These are phyloP conservation scores for Tritrichomonas foetus DNA, from an alignment of 208 protist species.

Conservation along the genomic window DNA sequence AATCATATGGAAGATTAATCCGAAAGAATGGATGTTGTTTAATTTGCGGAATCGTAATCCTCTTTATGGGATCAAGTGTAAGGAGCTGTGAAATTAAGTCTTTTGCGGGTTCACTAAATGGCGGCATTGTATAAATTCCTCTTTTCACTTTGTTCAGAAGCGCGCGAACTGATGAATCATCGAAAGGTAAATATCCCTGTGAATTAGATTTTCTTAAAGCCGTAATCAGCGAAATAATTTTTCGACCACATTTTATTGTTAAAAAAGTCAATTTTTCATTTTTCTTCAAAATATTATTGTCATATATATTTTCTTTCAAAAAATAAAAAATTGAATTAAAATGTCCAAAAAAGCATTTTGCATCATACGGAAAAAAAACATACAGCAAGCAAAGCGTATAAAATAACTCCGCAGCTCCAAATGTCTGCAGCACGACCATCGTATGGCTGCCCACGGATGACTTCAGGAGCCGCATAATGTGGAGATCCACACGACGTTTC, in stretches of 20 bases:
- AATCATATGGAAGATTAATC: constrained; percentile 47
- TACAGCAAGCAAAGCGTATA: constrained; percentile 74
- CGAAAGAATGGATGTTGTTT: constrained; percentile 59
- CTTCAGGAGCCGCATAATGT: constrained; percentile 77
- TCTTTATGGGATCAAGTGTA: constrained; percentile 68
- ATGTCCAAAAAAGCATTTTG: not conserved
- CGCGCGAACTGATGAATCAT: not conserved
- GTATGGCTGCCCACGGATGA: constrained; percentile 70
- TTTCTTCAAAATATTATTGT: too few relatives aligned
- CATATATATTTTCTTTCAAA: too few relatives aligned
- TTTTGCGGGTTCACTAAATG: not conserved
- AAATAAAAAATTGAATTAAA: too few relatives aligned
- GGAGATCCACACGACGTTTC: constrained; percentile 75
- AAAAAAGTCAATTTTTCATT: too few relatives aligned
- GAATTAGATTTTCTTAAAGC: not conserved
- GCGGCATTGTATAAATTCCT: not conserved
- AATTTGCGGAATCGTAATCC: constrained; percentile 72
- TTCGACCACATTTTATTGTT: too few relatives aligned
- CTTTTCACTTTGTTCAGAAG: not conserved
- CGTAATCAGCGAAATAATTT: not conserved
- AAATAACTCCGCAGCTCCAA: constrained; percentile 69
- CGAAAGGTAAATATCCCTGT: not conserved
- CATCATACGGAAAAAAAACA: not conserved
- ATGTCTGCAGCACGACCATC: constrained; percentile 60
- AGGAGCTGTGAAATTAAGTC: constrained; percentile 71